Conservation (phyloP, 1,284 basidiomycete genomes). For the Malassezia equina region DNA sequence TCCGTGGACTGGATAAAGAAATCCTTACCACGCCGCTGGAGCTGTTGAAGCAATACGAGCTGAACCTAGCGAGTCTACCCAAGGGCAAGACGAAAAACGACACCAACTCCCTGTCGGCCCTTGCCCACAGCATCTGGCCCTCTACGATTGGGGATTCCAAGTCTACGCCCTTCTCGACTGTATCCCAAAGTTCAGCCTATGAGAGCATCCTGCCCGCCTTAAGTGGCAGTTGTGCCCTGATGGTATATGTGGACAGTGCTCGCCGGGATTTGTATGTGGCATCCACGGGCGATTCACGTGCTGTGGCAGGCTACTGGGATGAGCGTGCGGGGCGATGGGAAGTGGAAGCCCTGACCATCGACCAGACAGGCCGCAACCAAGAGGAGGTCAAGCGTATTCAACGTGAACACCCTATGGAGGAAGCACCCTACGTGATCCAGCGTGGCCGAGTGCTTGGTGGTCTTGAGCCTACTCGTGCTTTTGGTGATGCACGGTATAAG, state of each 20-base stretch:
- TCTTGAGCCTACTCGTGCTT: conserved; percentile 84
- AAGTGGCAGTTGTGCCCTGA: conserved; percentile 40
- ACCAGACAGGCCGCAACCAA: conserved; percentile 86
- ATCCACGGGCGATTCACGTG: conserved; percentile 83
- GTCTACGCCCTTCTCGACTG: conserved; percentile 22
- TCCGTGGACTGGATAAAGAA: conserved; percentile 66
- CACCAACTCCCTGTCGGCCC: conserved; percentile 30
- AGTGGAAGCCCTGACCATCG: conserved; percentile 81
- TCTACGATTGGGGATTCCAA: conserved; percentile 20
- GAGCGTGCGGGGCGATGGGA: conserved; percentile 57
- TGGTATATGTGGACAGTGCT: conserved; percentile 44
- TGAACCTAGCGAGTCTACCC: conserved; percentile 24
- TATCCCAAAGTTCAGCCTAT: conserved; percentile 39
- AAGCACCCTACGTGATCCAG: conserved; percentile 69
- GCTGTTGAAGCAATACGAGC: conserved; percentile 55
- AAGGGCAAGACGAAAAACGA: background rate
- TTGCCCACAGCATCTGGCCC: conserved; percentile 44
- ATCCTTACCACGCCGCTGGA: conserved; percentile 65
- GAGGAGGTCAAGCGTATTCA: conserved; percentile 68
- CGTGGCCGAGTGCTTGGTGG: conserved; percentile 65
- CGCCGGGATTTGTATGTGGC: conserved; percentile 53
- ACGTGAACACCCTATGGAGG: conserved; percentile 67
- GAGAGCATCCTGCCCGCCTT: conserved; percentile 43
- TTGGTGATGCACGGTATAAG: conserved; percentile 91
- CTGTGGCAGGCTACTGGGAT: conserved; percentile 81